A percentile compares a stretch with the other conserved stretches of the same genome.
These are phyloP conservation scores for Omphalea diandra DNA, from an alignment of 441 rosid species.

Conservation along the genomic window DNA sequence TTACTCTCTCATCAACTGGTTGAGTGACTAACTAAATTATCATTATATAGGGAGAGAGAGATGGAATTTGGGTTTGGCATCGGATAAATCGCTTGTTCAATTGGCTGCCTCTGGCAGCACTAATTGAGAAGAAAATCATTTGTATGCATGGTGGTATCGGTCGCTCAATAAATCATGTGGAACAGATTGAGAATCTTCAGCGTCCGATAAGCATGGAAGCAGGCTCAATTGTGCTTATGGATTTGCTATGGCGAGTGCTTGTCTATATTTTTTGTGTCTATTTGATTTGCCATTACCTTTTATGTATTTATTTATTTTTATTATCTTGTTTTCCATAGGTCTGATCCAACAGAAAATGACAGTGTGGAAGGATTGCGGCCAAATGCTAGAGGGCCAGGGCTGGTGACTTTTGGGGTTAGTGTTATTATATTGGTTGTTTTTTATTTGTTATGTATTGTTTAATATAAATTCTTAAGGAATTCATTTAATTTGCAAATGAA, in stretches of 20 bases:
- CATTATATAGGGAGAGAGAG: conserved; percentile 86
- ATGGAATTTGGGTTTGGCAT: conserved; percentile 99
- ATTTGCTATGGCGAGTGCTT: conserved; percentile 79
- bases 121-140: conserved; percentile 94
- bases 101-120: conserved; percentile 97
- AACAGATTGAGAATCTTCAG: conserved; percentile 90
- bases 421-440: conserved; percentile 3
- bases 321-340: conserved; percentile 48
- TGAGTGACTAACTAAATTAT: conserved; percentile 26
- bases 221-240: conserved; percentile 97
- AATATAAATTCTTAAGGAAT: too few relatives aligned
- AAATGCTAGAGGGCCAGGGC: conserved; percentile 99
- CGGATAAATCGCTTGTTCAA: conserved; percentile 94
- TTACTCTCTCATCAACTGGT: conserved; percentile 10
- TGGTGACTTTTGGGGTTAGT: conserved; percentile 98
- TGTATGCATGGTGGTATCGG: conserved; percentile 99
- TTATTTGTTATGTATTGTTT: too few relatives aligned
- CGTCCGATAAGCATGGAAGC: conserved; percentile 99
- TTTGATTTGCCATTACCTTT: conserved; percentile 11
- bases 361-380: conserved; percentile 98
- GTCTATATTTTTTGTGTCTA: not conserved
- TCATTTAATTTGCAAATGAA: too few relatives aligned
- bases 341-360: conserved; percentile 99
- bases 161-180: conserved; percentile 93
- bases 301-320: too few relatives aligned